Evolutionary conservation across 2,329 filamentous ascomycete genomes (phyloP), one percentile per base, ranked within the genome.

Genomic region (Alternaria gansuensis): DNA sequence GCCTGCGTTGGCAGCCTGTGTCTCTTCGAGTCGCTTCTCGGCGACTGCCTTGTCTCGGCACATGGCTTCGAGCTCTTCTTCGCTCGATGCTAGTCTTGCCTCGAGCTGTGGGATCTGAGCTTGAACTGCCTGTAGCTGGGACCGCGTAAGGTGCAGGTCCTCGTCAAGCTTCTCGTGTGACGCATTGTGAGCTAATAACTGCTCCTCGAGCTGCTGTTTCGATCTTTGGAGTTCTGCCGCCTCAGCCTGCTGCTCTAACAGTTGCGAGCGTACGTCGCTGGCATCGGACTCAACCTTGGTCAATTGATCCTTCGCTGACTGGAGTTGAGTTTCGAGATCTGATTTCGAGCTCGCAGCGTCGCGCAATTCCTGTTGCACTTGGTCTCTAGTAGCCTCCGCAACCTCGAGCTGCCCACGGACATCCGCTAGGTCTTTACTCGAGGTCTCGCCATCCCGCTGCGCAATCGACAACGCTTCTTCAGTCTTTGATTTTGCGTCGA

Each of bases 201-300:
- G 52, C n/a, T 68, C 57, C 26, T 71, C 63, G 31, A 66, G 58
- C 6, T 68, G 60, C 11, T 51, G 31, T 50, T 72, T 75, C 11
- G 65, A 64, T 5, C 62, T 56, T 51, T 61, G 57, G 9, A 62
- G 34, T 14, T 45, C 39, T 2, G 26, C 40, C 9, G 68, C 51
- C n/a, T 72, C 62, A 33, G 43, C 57, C 44, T 70, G 63, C 8
- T 75, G 49, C 10, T n/a, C 21, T 0, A 55, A 62, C 1, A 72
- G 34, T 17, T 70, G 58, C 24, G 54, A 51, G 24, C 54, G 63
- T 10, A 66, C 37, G 5, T 59, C 44, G 14, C 45, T 37, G 14
- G 48, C 48, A 31, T 69, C 57, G 9, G 51, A 53, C 13, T 70
- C 62, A 11, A 56, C 57, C 8, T 55, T 56, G 9, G 14, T 28